Evolutionary conservation across 169 alveolate genomes (phyloP).

Genomic region (Plasmodium chabaudi): DNA sequence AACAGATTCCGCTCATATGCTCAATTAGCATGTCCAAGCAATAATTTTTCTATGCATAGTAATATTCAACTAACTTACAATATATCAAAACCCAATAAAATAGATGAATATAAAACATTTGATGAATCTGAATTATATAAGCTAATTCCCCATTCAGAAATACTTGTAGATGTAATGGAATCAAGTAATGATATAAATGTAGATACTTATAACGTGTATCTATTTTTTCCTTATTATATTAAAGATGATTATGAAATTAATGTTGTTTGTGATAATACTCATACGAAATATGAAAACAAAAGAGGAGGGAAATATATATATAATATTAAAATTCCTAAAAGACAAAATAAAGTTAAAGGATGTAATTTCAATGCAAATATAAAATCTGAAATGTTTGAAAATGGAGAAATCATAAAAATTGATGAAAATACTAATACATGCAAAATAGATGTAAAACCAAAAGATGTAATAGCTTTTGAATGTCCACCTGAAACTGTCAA

Average conservation of each 20-base stretch:
- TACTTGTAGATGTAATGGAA: neutral
- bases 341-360: constrained; percentile 44
- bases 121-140: constrained; percentile 7
- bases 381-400: constrained; percentile 6
- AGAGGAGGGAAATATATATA: constrained; percentile 17
- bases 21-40: constrained; percentile 35
- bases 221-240: constrained; percentile 46
- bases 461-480: constrained; percentile 47
- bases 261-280: constrained; percentile 38
- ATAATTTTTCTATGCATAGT: constrained; percentile 11
- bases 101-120: neutral
- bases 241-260: constrained; percentile 19
- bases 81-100: constrained; percentile 21
- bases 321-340: constrained; percentile 22
- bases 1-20: constrained; percentile 8
- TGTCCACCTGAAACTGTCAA: constrained; percentile 53
- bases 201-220: constrained; percentile 22
- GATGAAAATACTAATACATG: constrained; percentile 25
- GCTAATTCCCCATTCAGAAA: constrained; percentile 42
- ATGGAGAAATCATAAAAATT: neutral
- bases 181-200: neutral
- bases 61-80: constrained; percentile 15
- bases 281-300: neutral
- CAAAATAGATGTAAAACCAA: constrained; percentile 21
- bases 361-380: constrained; percentile 15